These are phyloP conservation scores for Xylariales sp. DNA, from an alignment of 2,329 filamentous ascomycete genomes.

Conservation along the genomic window DNA sequence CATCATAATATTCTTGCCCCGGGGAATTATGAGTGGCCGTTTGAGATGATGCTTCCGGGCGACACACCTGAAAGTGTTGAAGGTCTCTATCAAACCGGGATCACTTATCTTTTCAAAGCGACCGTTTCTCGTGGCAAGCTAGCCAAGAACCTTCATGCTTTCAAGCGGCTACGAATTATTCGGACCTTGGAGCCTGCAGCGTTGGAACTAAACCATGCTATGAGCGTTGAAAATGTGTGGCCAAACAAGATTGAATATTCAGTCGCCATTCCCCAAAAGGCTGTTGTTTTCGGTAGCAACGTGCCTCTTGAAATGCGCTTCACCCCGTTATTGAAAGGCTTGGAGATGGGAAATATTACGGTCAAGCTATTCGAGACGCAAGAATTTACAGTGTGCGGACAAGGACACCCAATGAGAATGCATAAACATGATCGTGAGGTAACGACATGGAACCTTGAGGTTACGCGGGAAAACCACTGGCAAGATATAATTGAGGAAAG, in stretches of 20 bases:
- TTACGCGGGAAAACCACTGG: constrained; percentile 71
- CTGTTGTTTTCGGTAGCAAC: constrained; percentile 90
- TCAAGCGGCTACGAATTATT: constrained; percentile 82
- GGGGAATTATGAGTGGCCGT: constrained; percentile 87
- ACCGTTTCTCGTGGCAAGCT: constrained; percentile 89
- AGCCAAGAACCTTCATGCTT: constrained; percentile 84
- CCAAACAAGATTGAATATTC: constrained; percentile 97
- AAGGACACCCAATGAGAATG: constrained; percentile 60
- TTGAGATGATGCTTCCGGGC: constrained; percentile 79
- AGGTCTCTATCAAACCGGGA: constrained; percentile 84
- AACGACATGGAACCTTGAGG: constrained; percentile 66
- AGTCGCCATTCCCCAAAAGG: constrained; percentile 92
- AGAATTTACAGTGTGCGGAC: constrained; percentile 69
- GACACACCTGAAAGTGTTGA: constrained; percentile 87
- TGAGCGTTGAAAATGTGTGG: constrained; percentile 98
- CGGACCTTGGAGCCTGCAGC: constrained; percentile 81
- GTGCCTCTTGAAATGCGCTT: constrained; percentile 88
- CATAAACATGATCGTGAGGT: constrained; percentile 75
- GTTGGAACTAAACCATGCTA: constrained; percentile 83
- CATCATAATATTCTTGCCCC: constrained; percentile 71
- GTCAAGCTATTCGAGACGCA: constrained; percentile 84
- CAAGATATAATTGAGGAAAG: constrained; percentile 75
- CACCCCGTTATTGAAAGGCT: constrained; percentile 87
- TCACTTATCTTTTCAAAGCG: constrained; percentile 92
- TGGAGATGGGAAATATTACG: constrained; percentile 85